Evolutionary conservation across 805 yeast genomes (phyloP).

Genomic region (Brettanomyces custersianus): DNA sequence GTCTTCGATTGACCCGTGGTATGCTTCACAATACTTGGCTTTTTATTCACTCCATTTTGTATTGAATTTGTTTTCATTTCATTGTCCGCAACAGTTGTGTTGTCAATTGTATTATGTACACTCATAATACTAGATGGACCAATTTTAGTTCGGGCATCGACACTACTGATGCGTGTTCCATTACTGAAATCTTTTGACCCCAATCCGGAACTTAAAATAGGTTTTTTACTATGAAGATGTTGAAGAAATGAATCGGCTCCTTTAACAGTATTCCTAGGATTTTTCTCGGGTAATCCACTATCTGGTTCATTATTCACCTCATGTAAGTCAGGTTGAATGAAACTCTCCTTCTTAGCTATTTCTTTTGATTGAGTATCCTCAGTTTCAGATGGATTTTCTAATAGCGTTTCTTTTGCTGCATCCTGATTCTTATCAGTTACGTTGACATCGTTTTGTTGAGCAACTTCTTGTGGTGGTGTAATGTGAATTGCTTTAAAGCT

Average conservation of each 20-base stretch:
- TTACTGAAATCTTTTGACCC: neutral
- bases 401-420: neutral
- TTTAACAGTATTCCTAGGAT: slow-evolving; percentile 1
- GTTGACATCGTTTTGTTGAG: neutral
- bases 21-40: no score
- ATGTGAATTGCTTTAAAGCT: slow-evolving; percentile 16
- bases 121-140: no score
- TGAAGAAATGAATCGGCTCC: slow-evolving; percentile 12
- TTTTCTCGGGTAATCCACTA: no score
- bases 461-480: slow-evolving; percentile 10
- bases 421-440: neutral
- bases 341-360: no score
- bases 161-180: neutral
- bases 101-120: no score
- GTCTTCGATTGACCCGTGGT: slow-evolving; percentile 7
- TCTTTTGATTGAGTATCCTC: neutral
- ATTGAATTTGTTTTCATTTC: no score
- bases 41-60: no score
- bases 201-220: slow-evolving; percentile 4
- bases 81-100: no score
- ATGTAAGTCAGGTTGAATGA: no score
- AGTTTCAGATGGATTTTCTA: neutral
- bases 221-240: slow-evolving; percentile 16
- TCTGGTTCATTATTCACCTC: no score
- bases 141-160: no score